Evolutionary conservation across 2,329 filamentous ascomycete genomes (phyloP), one percentile per base, ranked within the genome.

Genomic region (Ilyonectria mors-panacis): DNA sequence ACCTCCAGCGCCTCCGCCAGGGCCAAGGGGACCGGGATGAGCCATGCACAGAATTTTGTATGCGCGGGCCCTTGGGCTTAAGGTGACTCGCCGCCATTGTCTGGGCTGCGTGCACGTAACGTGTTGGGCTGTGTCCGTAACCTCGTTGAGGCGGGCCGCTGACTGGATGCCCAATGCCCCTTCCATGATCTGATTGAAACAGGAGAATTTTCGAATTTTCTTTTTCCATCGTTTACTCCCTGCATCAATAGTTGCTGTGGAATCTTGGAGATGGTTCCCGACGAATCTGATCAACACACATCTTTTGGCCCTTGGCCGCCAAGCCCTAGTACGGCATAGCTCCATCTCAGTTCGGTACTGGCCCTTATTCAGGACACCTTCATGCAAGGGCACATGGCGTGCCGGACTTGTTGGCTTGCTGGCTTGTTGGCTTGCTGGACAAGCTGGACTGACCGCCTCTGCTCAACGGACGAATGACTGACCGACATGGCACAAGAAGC

Each of bases 361-460:
- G 26, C 17, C 47, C 13, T 26, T 30, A 59, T 64, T 68, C 72
- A 74, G 72, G 72, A n/a, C 44, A 74, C 72, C 28, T 68, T 69
- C 42, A 74, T 75, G 72, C 67, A 75, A 74, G 72, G 72, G 72
- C 70, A 63, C 53, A 65, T 67, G 64, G 68, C 53, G 68, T 58
- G 57, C 50, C 63, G 45, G 44, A 5, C 12, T 39, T 39, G 37
- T 17, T 39, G 37, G 37, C 37, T 39, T 13, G 37, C 17, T 39
- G 13, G 17, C n/a, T n/a, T n/a, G n/a, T n/a, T n/a, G n/a, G n/a
- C n/a, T n/a, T n/a, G 10, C 37, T 39, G 13, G 37, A 30, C 53
- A 23, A 69, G 63, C 54, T 72, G 63, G 68, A 59, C 70, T 75
- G 69, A 73, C 64, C 71, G 71, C 72, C 68, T 69, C 60, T 33